Base-by-base conservation (phyloP, 805 yeast genomes). In the Zygosaccharomyces rouxii region DNA sequence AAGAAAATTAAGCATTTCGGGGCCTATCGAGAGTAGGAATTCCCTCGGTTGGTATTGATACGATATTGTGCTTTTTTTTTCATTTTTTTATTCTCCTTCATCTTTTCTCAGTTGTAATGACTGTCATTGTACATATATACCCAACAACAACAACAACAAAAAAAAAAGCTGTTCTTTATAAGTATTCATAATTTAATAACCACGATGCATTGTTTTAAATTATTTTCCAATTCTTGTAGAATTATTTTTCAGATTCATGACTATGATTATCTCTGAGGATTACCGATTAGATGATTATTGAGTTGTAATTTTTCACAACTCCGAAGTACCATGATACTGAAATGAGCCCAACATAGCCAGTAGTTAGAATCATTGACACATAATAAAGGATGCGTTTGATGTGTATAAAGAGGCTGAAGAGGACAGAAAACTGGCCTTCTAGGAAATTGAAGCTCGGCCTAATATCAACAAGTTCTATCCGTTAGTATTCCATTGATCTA, bases 31-130 rank as follows among this genome's bases (percentile, higher is more conserved):
- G 7, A 46, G 51, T n/a, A 46, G 46, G 28, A 51, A 51, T 38
- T 51, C 54, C 16, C 31, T 51, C 19, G 54, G 54, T 13, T 51
- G 53, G 53, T 26, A 43, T 19, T 26, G 40, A 30, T 13, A n/a
- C 19, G 19, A 29, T 21, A 26, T 14, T n/a, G 16, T 26, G 13
- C 16, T 25, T 23, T 26, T 39, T 39, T 26, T 16, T 14, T 25
- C 4, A 21, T 13, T 13, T 18, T 44, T 22, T 28, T 10, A 13
- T 42, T 40, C 23, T 19, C 35, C 35, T 18, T n/a, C 19, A 7
- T 23, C 18, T 40, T 3, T 25, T 21, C 11, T 21, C 21, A 16
- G 14, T 33, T 16, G 13, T 21, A 23, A 38, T 25, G 11, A 21
- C 9, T 38, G 14, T 7, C 18, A 22, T 21, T 33, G 31, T 11